Evolutionary conservation across 2,329 filamentous ascomycete genomes (phyloP), one percentile per base, ranked within the genome.

Genomic region (Fusarium lateritium): DNA sequence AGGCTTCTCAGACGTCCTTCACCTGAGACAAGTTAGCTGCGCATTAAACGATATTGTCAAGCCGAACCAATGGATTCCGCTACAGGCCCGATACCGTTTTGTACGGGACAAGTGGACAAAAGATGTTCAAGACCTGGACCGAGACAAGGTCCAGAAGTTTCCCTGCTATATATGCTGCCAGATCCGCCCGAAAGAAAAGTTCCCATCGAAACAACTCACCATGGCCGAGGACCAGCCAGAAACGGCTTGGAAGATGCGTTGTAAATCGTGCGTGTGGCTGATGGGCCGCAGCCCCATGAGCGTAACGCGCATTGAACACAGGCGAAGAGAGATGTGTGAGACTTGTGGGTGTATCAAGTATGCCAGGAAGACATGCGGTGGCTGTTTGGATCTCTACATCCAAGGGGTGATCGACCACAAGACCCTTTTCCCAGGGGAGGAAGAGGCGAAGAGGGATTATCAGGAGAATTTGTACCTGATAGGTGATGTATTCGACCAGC

Each of bases 121-220:
- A 4, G 21, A 51, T 13, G 17, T 33, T 1, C 26, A 28, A 9
- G 26, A 36, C 26, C 3, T 28, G 5, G 28, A 19, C 1, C 11
- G 33, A 2, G 26, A 53, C 7, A 10, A 47, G 2, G 21, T 58
- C 5, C 5, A 17, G 13, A 21, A 9, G 2, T 66, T 53, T 17
- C 71, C 70, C 3, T 73, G 71, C 54, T 73, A 62, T 19, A 17
- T 51, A n/a, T 73, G 71, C 51, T 68, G 46, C 19, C 63, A 39
- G 14, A 43, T 66, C 6, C 56, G 39, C 1, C 54, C 51, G 11
- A 46, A 28, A 31, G 31, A 3, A 4, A 66, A 51, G 22, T 73
- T 73, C 36, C 60, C 60, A 2, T 1, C 15, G 2, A 36, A 19
- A 1, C 63, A 70, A 34, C 26, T 70, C 4, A 5, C 5, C 0